A percentile compares a stretch with the other conserved stretches of the same genome.
phyloP scores from a whole-genome alignment of 768 basidiomycete genomes.

The Calocera viscosa region DNA sequence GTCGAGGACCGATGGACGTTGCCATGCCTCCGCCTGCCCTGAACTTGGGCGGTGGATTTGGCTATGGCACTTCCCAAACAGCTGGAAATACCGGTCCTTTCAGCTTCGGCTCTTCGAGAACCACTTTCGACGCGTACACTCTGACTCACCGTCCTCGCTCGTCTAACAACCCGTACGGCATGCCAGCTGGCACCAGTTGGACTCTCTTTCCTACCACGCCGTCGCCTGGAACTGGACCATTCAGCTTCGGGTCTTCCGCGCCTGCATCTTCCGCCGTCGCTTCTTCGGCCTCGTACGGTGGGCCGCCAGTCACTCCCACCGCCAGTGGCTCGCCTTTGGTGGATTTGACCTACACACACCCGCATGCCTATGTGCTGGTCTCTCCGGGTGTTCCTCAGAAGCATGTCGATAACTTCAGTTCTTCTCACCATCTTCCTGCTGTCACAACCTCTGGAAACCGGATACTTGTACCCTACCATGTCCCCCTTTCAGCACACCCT shows the following conservation, averaged over 20 bases:
- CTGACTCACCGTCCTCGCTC: constrained; percentile 35
- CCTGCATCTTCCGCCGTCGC: background rate
- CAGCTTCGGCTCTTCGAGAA: constrained; percentile 4
- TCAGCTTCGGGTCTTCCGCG: constrained; percentile 6
- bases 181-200: background rate
- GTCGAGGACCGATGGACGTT: background rate
- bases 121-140: background rate
- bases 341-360: constrained; percentile 25
- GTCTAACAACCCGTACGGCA: constrained; percentile 20
- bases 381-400: constrained; percentile 79
- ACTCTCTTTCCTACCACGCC: background rate
- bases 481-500: constrained; percentile 70
- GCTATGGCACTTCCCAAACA: background rate
- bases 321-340: background rate
- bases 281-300: constrained; percentile 8
- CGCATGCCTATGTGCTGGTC: constrained; percentile 71
- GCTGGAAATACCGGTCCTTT: constrained; percentile 8
- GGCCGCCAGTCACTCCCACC: constrained; percentile 39
- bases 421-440: constrained; percentile 52
- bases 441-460: constrained; percentile 39
- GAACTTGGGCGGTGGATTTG: background rate
- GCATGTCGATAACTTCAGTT: constrained; percentile 65
- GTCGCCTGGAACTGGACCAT: background rate
- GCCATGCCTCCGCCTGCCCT: background rate
- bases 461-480: constrained; percentile 59